Base-by-base conservation (phyloP, 140 eudicot genomes). In the Senecio squalidus region DNA sequence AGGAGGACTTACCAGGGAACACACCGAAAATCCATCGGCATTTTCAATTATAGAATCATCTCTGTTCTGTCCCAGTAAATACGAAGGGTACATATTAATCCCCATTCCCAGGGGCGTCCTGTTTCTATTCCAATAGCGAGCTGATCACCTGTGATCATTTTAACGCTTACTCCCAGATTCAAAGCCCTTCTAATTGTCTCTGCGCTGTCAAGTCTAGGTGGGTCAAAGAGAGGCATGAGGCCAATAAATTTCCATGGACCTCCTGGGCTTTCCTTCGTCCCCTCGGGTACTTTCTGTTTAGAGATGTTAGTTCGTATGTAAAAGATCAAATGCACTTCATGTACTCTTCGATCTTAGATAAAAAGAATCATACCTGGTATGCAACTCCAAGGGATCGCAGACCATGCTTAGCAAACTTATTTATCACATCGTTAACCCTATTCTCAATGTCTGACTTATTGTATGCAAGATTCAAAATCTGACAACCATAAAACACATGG, bases 11-110 rank as follows among this genome's bases (percentile, higher is more conserved):
- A 87, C 96, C 96, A 60, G 96, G 96, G 72, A 87, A 87, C 30
- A 87, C 96, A 23, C 96, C 96, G 96, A 94, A 78, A 87, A 87
- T 31, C 96, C 96, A 83, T 87, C 94, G 23, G 96, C 96, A 40
- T 87, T 80, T 68, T 87, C 96, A 36, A 87, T 83, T 48, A 88
- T 81, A 0, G 96, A 78, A 66, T 84, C 96, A 16, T 88, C 96
- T 76, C 74, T 84, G 70, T 80, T 59, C 49, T 88, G 94, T 46
- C 96, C 94, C 13, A 88, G 78, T 64, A 88, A 74, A 34, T 94
- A 87, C 24, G 96, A 80, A 55, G 96, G 96, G 62, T 87, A 87
- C 96, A 87, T 83, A 73, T 87, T 87, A 60, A 86, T 87, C 40
- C 96, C 96, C 96, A 87, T 87, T 75, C 96, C 96, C 63, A 87